Evolutionary conservation across 73 alveolate genomes (phyloP), one percentile per base, ranked within the genome.

Genomic region (Paramecium sexaurelia): DNA sequence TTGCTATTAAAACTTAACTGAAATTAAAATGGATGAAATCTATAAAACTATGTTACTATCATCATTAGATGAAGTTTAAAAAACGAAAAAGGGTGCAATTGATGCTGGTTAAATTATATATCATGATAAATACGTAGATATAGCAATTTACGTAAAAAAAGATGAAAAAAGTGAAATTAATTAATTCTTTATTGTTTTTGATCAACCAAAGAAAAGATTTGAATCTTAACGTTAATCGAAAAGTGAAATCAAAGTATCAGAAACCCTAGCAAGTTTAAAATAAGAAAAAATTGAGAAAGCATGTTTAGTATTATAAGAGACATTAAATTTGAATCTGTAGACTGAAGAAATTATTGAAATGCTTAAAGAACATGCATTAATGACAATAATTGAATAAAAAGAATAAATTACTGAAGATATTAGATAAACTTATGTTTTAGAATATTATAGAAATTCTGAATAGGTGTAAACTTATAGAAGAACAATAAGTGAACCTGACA

Each of bases 221-320:
- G 90, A 78, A 78, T 71, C 87, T 2, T 2, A 78, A 17, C 75
- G 71, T 78, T 26, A 78, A 5, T 43, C 68, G 11, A 40, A 78
- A 78, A 41, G 75, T n/a, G 71, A 78, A 61, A 41, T 39, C 1
- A 43, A 78, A 41, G 47, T 17, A 20, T 41, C 55, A 11, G 90
- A 78, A 78, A 40, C 90, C 11, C 27, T 78, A 13, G 75, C 40
- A 7, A 41, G 43, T 6, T 61, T 78, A 37, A 78, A 78, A 78
- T 22, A 29, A 47, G 90, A 78, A 24, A 78, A 78, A 45, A 78
- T 78, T n/a, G 90, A 78, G 10, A 78, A 78, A 45, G 90, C 90
- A 19, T 78, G 90, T 45, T 24, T 26, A 5, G 32, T 61, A 0
- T 45, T 78, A 39, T 15, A 78, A 45, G 90, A 78, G 29, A 9